Base-by-base conservation (phyloP, 2,329 filamentous ascomycete genomes). In the Talaromyces atroroseus region DNA sequence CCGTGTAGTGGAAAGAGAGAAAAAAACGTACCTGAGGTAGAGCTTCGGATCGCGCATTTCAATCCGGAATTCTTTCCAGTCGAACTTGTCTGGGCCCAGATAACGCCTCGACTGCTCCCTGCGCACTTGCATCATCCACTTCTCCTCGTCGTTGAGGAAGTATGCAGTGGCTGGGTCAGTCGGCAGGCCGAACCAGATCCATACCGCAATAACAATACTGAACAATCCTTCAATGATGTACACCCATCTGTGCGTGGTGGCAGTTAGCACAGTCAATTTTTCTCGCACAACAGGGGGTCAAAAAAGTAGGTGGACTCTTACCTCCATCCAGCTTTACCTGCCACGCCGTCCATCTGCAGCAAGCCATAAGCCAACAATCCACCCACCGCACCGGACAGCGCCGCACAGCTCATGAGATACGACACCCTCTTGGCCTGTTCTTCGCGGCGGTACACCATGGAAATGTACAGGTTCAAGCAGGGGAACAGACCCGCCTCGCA, bases 151-250 rank as follows among this genome's bases (percentile, higher is more conserved):
- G 36, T 62, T 78, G 36, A 81, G 67, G 56, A 81, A 82, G 60
- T 76, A 79, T 2, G 79, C 78, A 1, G 73, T 72, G 0, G 68
- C 67, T 0, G 76, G 75, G 49, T 79, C 71, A 40, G 77, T 77
- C 1, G 79, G 78, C 32, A 81, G 66, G 0, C 71, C 71, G 59
- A 78, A 78, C 69, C 71, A 80, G 49, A 79, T 71, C 24, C 76
- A 63, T 16, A 75, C 55, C 0, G 71, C 76, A 24, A 78, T 67
- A 12, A 77, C 11, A 18, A 77, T 62, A 54, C 73, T 77, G 61
- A 77, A 72, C 7, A 76, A 60, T 3, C 79, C 79, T 60, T 81
- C 78, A 18, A 81, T 76, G 24, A 80, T 78, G 56, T 76, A 79
- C 0, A 81, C 71, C 76, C 71, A 74, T 65, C 70, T 70, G n/a